A percentile compares a stretch with the other conserved stretches of the same genome.
Conservation (phyloP, 768 basidiomycete genomes). For the Cubamyces sp. region DNA sequence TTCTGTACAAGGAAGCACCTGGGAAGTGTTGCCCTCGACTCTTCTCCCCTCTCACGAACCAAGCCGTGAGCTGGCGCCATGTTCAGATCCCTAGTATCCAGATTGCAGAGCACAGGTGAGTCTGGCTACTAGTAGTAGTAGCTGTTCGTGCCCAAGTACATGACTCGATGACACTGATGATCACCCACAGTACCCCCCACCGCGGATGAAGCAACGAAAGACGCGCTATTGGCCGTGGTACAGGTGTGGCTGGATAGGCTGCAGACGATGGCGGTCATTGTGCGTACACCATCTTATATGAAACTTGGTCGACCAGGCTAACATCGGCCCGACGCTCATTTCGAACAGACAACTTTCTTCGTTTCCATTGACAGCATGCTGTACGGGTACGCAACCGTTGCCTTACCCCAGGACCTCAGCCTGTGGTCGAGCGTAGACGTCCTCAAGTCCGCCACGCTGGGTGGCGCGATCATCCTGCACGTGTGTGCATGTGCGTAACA, state of each 20-base stretch:
- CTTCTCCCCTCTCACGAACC: no score
- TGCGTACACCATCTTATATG: conserved; percentile 35
- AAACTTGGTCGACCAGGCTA: not conserved
- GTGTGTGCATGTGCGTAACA: conserved; percentile 49
- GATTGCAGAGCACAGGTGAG: not conserved
- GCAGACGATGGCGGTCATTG: conserved; percentile 61
- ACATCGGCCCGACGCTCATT: not conserved
- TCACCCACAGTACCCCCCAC: not conserved
- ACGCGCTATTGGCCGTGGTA: conserved; percentile 38
- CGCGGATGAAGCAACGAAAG: conserved; percentile 11
- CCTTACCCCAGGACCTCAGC: conserved; percentile 31
- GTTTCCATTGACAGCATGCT: conserved; percentile 60
- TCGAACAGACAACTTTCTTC: conserved; percentile 59
- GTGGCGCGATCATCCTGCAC: conserved; percentile 41
- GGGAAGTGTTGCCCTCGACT: no score
- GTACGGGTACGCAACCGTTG: conserved; percentile 33
- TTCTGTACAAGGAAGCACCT: no score
- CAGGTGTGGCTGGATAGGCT: conserved; percentile 65
- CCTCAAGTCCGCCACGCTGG: conserved; percentile 20
- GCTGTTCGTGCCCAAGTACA: not conserved
- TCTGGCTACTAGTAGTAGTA: not conserved
- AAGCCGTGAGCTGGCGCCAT: not conserved
- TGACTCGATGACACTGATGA: not conserved
- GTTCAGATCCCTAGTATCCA: not conserved
- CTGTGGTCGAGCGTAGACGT: conserved; percentile 19